A percentile compares a stretch with the other conserved stretches of the same genome.
phyloP scores from a whole-genome alignment of 805 yeast species.

The Tetrapisispora arboricola region DNA sequence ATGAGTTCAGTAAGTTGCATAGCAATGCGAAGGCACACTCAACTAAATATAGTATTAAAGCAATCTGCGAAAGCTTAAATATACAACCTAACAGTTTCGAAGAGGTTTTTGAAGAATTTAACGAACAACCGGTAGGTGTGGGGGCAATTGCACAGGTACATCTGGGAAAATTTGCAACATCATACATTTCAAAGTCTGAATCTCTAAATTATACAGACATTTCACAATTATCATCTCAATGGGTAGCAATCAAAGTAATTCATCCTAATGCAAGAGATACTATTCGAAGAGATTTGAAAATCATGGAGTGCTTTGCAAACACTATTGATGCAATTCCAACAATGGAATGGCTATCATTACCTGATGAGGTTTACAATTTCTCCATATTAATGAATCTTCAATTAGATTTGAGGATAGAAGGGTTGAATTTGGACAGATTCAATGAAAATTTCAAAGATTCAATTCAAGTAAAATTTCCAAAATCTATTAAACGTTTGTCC shows the following conservation, averaged over 20 bases:
- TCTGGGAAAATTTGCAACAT: slow-evolving; percentile 49
- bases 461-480: slow-evolving; percentile 67
- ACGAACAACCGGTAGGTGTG: slow-evolving; percentile 76
- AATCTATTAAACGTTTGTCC: slow-evolving; percentile 38
- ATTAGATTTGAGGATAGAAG: slow-evolving; percentile 83
- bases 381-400: slow-evolving; percentile 78
- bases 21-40: slow-evolving; percentile 75
- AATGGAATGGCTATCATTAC: slow-evolving; percentile 95
- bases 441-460: slow-evolving; percentile 51
- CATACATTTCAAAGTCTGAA: slow-evolving; percentile 28
- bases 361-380: slow-evolving; percentile 88
- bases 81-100: slow-evolving; percentile 43
- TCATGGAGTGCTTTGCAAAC: slow-evolving; percentile 74
- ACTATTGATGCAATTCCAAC: slow-evolving; percentile 69
- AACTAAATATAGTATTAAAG: slow-evolving; percentile 45
- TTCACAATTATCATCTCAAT: slow-evolving; percentile 26
- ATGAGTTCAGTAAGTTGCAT: slow-evolving; percentile 66
- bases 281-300: slow-evolving; percentile 69
- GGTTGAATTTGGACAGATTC: slow-evolving; percentile 65
- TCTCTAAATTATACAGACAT: too few species aligned
- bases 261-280: slow-evolving; percentile 76
- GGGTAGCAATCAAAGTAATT: slow-evolving; percentile 83
- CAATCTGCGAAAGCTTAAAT: slow-evolving; percentile 50
- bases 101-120: slow-evolving; percentile 72
- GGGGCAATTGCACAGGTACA: slow-evolving; percentile 98